Percentiles rank a stretch among this genome's conserved stretches.
Evolutionary conservation across 2,329 filamentous ascomycete species (phyloP).

Genomic region (Harringtonia aguacate): DNA sequence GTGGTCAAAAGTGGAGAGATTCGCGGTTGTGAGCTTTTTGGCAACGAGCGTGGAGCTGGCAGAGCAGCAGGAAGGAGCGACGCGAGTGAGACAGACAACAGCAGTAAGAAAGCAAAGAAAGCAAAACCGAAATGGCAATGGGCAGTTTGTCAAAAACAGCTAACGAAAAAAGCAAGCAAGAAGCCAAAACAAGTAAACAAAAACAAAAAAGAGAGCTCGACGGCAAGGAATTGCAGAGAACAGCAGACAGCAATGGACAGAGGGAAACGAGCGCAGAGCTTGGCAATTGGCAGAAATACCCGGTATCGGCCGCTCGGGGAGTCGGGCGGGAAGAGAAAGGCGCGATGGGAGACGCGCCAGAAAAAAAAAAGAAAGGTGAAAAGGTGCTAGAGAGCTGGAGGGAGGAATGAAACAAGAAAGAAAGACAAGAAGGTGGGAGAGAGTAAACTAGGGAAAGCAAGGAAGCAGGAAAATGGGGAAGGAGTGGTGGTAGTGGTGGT

Average conservation of each 20-base stretch:
- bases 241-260: neutral
- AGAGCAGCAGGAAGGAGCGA: too few relatives aligned
- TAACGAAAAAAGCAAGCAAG: neutral
- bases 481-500: too few relatives aligned
- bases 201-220: neutral
- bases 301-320: too few relatives aligned
- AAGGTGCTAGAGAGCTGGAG: neutral
- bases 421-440: neutral
- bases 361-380: neutral
- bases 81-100: too few relatives aligned
- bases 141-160: neutral
- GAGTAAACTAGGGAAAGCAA: too few relatives aligned
- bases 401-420: neutral
- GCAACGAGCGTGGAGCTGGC: too few relatives aligned
- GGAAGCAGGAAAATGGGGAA: too few relatives aligned
- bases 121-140: neutral
- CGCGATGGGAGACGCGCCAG: neutral
- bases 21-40: too few relatives aligned
- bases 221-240: neutral
- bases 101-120: too few relatives aligned
- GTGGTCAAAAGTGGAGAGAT: too few relatives aligned
- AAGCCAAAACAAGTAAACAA: slow-evolving; percentile 1
- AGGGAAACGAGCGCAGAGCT: slow-evolving; percentile 12
- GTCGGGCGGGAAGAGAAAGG: neutral
- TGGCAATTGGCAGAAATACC: neutral